These are phyloP conservation scores for Camelina laxa DNA, from an alignment of 345 rosid genomes.

Conservation along the genomic window DNA sequence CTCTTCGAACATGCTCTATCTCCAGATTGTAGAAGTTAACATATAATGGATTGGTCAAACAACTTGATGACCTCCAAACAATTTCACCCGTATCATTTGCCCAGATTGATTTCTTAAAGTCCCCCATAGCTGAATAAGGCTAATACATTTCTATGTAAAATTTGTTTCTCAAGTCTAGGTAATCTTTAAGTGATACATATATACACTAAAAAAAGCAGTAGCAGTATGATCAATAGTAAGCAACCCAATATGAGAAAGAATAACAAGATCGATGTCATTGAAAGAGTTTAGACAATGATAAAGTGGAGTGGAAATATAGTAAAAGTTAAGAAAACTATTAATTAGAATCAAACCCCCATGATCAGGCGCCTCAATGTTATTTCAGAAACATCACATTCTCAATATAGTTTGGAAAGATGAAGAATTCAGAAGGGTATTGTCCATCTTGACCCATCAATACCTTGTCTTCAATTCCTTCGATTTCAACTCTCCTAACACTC, in stretches of 20 bases:
- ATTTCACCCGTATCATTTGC: no score
- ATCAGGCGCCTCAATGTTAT: neutral
- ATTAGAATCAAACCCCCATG: neutral
- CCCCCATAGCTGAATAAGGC: no score
- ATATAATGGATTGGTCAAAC: no score
- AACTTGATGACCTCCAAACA: no score
- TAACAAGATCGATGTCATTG: neutral
- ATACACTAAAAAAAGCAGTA: neutral
- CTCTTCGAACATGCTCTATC: no score
- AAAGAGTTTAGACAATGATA: no score
- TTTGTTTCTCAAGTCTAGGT: neutral
- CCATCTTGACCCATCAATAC: neutral
- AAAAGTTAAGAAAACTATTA: neutral
- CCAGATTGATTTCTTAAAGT: no score
- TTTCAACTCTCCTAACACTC: constrained; percentile 3
- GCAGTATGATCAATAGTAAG: neutral
- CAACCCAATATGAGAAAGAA: neutral
- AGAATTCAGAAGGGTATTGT: neutral
- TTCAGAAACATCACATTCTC: constrained; percentile 28
- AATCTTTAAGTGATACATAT: neutral
- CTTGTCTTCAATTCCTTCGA: constrained; percentile 16
- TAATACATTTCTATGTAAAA: neutral
- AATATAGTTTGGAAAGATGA: constrained; percentile 2
- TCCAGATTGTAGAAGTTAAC: no score
- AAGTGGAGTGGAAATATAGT: no score